Evolutionary conservation across 306 rosid species (phyloP).

Genomic region (Potentilla sterilis): DNA sequence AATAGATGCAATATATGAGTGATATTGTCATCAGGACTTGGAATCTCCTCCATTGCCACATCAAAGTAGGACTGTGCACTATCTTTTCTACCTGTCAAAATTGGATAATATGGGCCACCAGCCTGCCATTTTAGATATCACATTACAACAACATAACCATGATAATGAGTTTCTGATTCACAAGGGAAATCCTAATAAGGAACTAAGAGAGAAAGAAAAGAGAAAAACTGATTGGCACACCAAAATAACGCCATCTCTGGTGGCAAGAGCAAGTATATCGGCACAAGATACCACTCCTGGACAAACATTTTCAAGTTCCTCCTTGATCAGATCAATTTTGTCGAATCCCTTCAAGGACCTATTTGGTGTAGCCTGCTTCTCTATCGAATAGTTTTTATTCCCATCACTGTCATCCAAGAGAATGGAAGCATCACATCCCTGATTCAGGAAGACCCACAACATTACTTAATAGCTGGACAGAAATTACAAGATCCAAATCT

Average conservation of each 20-base stretch:
- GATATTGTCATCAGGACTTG: constrained; percentile 61
- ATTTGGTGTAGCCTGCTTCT: constrained; percentile 83
- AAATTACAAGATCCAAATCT: background rate
- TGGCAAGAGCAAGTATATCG: constrained; percentile 38
- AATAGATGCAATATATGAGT: constrained; percentile 59
- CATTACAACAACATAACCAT: background rate
- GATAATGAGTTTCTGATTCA: background rate
- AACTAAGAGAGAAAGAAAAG: background rate
- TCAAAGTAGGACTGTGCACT: constrained; percentile 49
- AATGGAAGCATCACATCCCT: constrained; percentile 54
- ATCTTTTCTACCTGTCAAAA: constrained; percentile 72
- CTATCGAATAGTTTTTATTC: constrained; percentile 38
- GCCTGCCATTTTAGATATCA: constrained; percentile 39
- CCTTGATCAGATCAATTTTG: constrained; percentile 36
- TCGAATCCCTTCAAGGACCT: constrained; percentile 40
- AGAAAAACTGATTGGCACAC: constrained; percentile 13
- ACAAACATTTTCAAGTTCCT: constrained; percentile 40
- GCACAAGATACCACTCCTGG: constrained; percentile 50
- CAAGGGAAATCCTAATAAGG: background rate
- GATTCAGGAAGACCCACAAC: background rate
- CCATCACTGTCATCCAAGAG: constrained; percentile 51
- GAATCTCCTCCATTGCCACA: constrained; percentile 62
- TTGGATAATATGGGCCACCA: constrained; percentile 86
- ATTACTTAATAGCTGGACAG: background rate
- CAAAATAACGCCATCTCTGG: constrained; percentile 45